A percentile compares a stretch with the other conserved stretches of the same genome.
phyloP scores from a whole-genome alignment of 495 filamentous ascomycete species.

The Extremus antarcticus region DNA sequence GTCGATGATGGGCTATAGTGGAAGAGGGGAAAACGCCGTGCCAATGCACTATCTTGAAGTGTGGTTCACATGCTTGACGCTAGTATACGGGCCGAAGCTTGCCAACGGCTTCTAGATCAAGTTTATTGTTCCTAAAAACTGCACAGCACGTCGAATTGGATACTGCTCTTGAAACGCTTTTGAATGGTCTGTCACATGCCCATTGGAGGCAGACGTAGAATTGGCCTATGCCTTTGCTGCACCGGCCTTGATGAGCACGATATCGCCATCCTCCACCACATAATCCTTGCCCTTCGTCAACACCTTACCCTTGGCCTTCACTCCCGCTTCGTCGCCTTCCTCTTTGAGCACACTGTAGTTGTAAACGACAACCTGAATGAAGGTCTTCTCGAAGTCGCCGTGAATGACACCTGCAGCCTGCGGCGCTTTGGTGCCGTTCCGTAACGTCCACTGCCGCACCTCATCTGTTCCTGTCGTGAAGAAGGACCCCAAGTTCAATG shows the following conservation, averaged over 20 bases:
- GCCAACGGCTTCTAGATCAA: background rate
- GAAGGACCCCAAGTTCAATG: conserved; percentile 82
- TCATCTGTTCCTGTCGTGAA: conserved; percentile 97
- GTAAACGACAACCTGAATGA: conserved; percentile 91
- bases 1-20: no score
- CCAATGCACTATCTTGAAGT: no score
- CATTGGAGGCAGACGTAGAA: no score
- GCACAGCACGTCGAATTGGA: no score
- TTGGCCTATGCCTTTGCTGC: conserved; percentile 65
- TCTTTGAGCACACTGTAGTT: conserved; percentile 74
- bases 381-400: conserved; percentile 98
- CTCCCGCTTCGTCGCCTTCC: conserved; percentile 72
- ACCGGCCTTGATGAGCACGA: conserved; percentile 86
- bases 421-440: conserved; percentile 92
- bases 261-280: conserved; percentile 65
- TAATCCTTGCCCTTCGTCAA: conserved; percentile 99
- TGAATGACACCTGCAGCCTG: conserved; percentile 97
- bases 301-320: conserved; percentile 89
- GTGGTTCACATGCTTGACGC: no score
- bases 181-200: no score
- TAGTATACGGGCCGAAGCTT: no score
- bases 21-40: no score
- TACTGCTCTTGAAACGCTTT: no score
- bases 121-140: no score
- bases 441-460: conserved; percentile 96